Conservation (phyloP, 805 yeast genomes). For the Clavispora fructus region DNA sequence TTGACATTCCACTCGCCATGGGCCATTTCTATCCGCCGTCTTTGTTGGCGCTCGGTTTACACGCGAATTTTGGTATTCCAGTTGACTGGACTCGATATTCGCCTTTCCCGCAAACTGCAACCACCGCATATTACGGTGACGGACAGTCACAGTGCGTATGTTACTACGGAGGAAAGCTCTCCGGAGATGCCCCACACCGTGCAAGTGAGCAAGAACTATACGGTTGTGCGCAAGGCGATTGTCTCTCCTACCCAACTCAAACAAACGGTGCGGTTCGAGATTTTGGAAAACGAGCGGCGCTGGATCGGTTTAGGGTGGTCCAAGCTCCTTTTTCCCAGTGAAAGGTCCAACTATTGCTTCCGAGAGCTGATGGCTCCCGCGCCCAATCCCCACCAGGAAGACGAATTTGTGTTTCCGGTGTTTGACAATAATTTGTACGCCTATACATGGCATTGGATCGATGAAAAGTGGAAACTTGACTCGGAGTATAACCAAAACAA, state of each 20-base stretch:
- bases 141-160: not conserved
- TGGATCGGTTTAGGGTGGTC: slow-evolving; percentile 64
- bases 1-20: slow-evolving; percentile 46
- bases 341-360: slow-evolving; percentile 45
- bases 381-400: slow-evolving; percentile 16
- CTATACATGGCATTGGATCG: slow-evolving; percentile 56
- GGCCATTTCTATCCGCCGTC: slow-evolving; percentile 38
- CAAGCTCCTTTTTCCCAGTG: slow-evolving; percentile 45
- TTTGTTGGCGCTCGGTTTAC: slow-evolving; percentile 48
- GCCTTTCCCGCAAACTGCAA: slow-evolving; percentile 10
- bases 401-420: slow-evolving; percentile 42
- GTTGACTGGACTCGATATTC: slow-evolving; percentile 37
- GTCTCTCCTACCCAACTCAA: slow-evolving; percentile 39
- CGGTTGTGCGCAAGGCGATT: slow-evolving; percentile 31
- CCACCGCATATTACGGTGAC: not conserved
- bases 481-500: slow-evolving; percentile 31
- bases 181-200: slow-evolving; percentile 10
- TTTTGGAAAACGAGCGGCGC: slow-evolving; percentile 54
- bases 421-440: slow-evolving; percentile 31
- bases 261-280: slow-evolving; percentile 45
- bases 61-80: slow-evolving; percentile 33
- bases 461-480: slow-evolving; percentile 47
- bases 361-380: slow-evolving; percentile 28
- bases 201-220: slow-evolving; percentile 30
- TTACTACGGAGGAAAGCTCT: not conserved